Evolutionary conservation across 1,284 basidiomycete species (phyloP).

Genomic region (Bjerkandera adusta): DNA sequence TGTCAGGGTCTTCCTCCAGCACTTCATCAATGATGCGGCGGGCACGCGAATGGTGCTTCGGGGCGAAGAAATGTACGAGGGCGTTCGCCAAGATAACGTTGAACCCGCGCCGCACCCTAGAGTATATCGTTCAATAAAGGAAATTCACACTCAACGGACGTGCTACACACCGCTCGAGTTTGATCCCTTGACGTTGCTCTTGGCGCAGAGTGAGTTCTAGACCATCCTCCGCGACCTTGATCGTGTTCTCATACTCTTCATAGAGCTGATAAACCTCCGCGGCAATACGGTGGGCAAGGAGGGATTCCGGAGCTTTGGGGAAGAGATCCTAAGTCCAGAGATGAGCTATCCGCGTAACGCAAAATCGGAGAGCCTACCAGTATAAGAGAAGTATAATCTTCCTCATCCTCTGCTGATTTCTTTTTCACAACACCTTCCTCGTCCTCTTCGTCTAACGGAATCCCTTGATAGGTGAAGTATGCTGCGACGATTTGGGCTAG

Average conservation of each 20-base stretch:
- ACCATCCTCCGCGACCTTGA: conserved; percentile 70
- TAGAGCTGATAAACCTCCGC: conserved; percentile 75
- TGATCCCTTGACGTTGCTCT: conserved; percentile 60
- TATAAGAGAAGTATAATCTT: conserved; percentile 49
- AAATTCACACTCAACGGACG: conserved; percentile 2
- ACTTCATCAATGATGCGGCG: conserved; percentile 72
- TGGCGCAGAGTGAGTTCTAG: conserved; percentile 56
- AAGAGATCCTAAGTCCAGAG: conserved; percentile 54
- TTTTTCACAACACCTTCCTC: conserved; percentile 30
- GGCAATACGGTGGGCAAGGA: conserved; percentile 73
- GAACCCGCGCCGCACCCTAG: conserved; percentile 59
- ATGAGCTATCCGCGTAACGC: conserved; percentile 4
- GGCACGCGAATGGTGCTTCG: conserved; percentile 86
- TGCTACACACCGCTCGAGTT: conserved; percentile 47
- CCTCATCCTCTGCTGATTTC: conserved; percentile 32
- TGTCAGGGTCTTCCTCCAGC: conserved; percentile 58
- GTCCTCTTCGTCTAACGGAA: conserved; percentile 40
- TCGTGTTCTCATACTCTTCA: conserved; percentile 75
- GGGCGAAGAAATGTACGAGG: conserved; percentile 84
- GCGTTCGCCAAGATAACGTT: conserved; percentile 68
- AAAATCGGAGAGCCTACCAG: conserved; percentile 39
- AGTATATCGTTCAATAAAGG: conserved; percentile 2
- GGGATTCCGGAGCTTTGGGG: conserved; percentile 52
- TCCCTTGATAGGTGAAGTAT: conserved; percentile 66
- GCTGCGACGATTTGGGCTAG: conserved; percentile 62